These are phyloP conservation scores for Penicillium sp. DNA, from an alignment of 2,329 filamentous ascomycete genomes.

Conservation along the genomic window DNA sequence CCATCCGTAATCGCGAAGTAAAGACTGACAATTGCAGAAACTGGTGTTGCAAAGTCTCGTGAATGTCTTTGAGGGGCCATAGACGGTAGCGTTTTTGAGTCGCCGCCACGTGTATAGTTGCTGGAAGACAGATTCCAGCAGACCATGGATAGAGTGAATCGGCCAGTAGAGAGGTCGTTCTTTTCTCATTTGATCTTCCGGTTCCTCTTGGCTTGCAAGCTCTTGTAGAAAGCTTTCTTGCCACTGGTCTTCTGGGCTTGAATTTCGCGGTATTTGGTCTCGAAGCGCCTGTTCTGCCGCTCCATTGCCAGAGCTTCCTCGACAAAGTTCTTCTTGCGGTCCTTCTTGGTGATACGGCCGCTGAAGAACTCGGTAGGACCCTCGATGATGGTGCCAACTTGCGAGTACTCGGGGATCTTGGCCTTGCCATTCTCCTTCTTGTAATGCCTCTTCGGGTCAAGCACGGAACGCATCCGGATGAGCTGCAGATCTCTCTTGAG, in stretches of 20 bases:
- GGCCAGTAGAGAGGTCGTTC: background rate
- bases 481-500: conserved; percentile 88
- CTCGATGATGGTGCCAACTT: conserved; percentile 84
- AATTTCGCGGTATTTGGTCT: conserved; percentile 83
- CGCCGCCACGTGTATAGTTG: background rate
- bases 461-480: conserved; percentile 81
- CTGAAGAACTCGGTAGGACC: conserved; percentile 87
- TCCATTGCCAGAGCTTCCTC: conserved; percentile 78
- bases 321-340: conserved; percentile 82
- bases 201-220: conserved; percentile 63
- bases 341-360: conserved; percentile 78
- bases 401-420: conserved; percentile 77
- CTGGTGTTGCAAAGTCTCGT: conserved; percentile 39
- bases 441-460: conserved; percentile 88
- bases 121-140: background rate
- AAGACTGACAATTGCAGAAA: conserved; percentile 34
- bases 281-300: conserved; percentile 70
- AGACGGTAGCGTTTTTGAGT: background rate
- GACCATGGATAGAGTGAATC: background rate
- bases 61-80: conserved; percentile 29
- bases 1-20: background rate
- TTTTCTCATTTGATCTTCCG: conserved; percentile 28
- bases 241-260: conserved; percentile 81
- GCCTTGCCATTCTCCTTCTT: conserved; percentile 78
- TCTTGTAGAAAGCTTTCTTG: conserved; percentile 87